Evolutionary conservation across 2,329 filamentous ascomycete species (phyloP).

Genomic region (Fusarium nanum): DNA sequence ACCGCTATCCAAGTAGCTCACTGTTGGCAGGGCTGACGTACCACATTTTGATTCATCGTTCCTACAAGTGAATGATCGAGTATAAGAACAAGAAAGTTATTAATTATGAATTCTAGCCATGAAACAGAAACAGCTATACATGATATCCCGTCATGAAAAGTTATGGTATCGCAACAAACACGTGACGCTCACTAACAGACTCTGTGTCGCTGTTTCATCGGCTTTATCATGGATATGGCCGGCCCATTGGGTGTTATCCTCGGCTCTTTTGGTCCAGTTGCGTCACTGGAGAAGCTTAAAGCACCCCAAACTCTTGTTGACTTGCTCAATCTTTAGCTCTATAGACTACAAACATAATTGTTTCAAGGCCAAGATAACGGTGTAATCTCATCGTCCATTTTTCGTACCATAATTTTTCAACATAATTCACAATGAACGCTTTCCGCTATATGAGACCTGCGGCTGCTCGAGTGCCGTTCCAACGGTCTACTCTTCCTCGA

Average conservation of each 20-base stretch:
- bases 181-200: conserved; percentile 28
- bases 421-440: conserved; percentile 59
- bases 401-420: neutral
- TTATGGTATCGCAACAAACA: conserved; percentile 2
- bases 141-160: neutral
- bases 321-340: conserved; percentile 16
- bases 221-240: conserved; percentile 37
- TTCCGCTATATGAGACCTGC: conserved; percentile 70
- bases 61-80: neutral
- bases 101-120: neutral
- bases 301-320: conserved; percentile 27
- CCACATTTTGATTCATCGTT: neutral
- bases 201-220: conserved; percentile 18
- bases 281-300: conserved; percentile 43
- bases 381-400: neutral
- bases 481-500: conserved; percentile 67
- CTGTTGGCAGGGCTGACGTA: neutral
- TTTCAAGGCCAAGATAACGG: neutral
- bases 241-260: conserved; percentile 41
- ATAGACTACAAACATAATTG: conserved; percentile 16
- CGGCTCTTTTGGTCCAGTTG: conserved; percentile 45
- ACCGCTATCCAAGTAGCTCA: neutral
- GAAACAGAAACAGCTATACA: neutral
- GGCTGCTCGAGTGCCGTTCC: conserved; percentile 61
- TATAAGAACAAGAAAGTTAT: neutral